Conservation (phyloP, 345 rosid genomes). For the Euphorbia pulcherrima region DNA sequence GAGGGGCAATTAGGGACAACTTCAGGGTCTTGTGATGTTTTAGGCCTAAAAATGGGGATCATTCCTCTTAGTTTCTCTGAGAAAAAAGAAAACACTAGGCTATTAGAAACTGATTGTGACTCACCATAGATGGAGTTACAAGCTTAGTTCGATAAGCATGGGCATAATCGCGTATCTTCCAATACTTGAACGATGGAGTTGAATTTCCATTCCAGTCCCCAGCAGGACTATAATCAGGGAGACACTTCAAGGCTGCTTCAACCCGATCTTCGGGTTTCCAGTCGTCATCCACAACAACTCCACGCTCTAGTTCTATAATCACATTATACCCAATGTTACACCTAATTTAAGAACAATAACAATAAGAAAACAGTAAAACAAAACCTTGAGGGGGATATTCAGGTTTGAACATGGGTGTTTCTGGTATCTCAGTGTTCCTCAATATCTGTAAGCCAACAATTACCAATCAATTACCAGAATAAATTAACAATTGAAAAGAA, state of each 20-base stretch:
- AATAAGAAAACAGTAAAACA: not conserved
- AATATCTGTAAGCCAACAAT: conserved; percentile 43
- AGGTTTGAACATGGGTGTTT: conserved; percentile 80
- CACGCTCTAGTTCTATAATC: conserved; percentile 54
- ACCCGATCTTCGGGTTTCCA: conserved; percentile 60
- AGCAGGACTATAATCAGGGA: conserved; percentile 58
- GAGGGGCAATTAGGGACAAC: too few relatives aligned
- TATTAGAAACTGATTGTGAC: conserved; percentile 12
- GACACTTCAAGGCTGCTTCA: conserved; percentile 64
- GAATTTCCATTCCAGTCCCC: conserved; percentile 34
- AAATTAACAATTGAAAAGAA: not conserved
- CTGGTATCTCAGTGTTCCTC: conserved; percentile 65
- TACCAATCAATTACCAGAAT: not conserved
- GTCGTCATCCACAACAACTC: conserved; percentile 49
- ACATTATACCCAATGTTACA: conserved; percentile 13
- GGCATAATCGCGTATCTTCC: conserved; percentile 90
- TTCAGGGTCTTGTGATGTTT: too few relatives aligned
- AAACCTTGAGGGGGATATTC: conserved; percentile 83
- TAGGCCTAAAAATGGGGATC: too few relatives aligned
- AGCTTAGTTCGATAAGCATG: conserved; percentile 71
- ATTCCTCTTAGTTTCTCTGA: conserved; percentile 1
- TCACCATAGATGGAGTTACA: conserved; percentile 63
- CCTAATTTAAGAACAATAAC: not conserved
- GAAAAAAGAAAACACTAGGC: not conserved
- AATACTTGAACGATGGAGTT: conserved; percentile 50